A percentile compares a stretch with the other conserved stretches of the same genome.
phyloP scores from a whole-genome alignment of 768 basidiomycete species.

The Mycena metata region DNA sequence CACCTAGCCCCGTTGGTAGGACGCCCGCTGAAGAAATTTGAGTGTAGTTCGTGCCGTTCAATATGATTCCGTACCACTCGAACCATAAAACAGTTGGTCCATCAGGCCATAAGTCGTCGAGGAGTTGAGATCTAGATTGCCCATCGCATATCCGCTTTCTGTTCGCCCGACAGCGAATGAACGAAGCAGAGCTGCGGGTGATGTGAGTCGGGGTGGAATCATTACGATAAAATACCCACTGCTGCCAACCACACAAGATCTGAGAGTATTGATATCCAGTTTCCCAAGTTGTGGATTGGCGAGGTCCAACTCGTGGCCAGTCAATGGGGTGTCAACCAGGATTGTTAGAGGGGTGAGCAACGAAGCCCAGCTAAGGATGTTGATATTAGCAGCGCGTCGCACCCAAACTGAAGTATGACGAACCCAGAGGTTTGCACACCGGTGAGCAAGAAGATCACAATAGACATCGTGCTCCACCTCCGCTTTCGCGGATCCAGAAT shows the following conservation, averaged over 20 bases:
- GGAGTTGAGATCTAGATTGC: no score
- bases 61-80: no score
- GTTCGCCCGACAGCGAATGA: background rate
- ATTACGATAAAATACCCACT: background rate
- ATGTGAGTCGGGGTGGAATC: no score
- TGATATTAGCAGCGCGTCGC: background rate
- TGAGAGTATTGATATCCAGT: background rate
- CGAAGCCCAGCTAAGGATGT: slow-evolving; percentile 12
- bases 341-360: background rate
- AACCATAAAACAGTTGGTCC: no score
- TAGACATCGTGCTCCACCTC: slow-evolving; percentile 3
- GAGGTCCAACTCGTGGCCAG: slow-evolving; percentile 3
- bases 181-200: background rate
- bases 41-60: no score
- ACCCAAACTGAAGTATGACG: no score
- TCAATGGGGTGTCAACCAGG: background rate
- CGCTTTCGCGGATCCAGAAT: background rate
- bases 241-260: background rate
- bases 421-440: slow-evolving; percentile 18
- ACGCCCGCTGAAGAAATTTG: no score
- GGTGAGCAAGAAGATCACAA: slow-evolving; percentile 6
- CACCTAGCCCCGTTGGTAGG: no score
- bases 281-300: background rate
- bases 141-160: background rate
- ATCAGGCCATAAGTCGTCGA: no score